Conservation (phyloP, 306 rosid genomes). For the Mimosa bimucronata region DNA sequence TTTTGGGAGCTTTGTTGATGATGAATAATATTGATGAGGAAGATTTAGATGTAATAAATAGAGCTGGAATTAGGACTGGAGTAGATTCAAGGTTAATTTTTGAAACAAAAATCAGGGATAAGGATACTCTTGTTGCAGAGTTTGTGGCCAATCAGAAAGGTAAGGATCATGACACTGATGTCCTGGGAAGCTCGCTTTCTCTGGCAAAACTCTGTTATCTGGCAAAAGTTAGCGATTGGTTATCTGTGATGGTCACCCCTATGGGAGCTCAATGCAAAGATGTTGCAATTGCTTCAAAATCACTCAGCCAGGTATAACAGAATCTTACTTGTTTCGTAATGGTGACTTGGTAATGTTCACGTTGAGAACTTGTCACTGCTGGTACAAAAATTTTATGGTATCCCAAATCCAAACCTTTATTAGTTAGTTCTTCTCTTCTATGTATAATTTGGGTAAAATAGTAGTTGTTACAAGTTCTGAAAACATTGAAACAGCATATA, state of each 20-base stretch:
- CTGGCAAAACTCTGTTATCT: slow-evolving; percentile 63
- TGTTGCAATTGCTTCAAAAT: slow-evolving; percentile 56
- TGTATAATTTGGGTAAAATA: not conserved
- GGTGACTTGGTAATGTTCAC: not conserved
- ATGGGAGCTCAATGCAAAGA: slow-evolving; percentile 90
- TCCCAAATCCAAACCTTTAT: not conserved
- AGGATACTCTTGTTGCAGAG: slow-evolving; percentile 65
- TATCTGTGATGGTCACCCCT: slow-evolving; percentile 68
- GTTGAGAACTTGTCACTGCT: slow-evolving; percentile 4
- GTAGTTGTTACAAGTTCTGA: not conserved
- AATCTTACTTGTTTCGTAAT: not conserved
- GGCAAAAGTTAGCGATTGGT: slow-evolving; percentile 60
- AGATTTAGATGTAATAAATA: slow-evolving; percentile 41
- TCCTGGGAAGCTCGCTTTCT: slow-evolving; percentile 62
- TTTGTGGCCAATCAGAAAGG: slow-evolving; percentile 65
- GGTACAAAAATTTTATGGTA: not conserved
- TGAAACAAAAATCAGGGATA: slow-evolving; percentile 62
- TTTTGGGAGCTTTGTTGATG: slow-evolving; percentile 63
- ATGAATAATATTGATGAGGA: slow-evolving; percentile 51
- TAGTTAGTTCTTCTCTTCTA: not conserved
- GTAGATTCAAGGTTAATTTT: slow-evolving; percentile 68
- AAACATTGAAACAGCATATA: slow-evolving; percentile 1
- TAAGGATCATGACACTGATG: slow-evolving; percentile 32
- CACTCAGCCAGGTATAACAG: slow-evolving; percentile 63
- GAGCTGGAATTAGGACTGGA: slow-evolving; percentile 74